phyloP scores from a whole-genome alignment of 768 basidiomycete species.

The Leucocoprinus leucothites region DNA sequence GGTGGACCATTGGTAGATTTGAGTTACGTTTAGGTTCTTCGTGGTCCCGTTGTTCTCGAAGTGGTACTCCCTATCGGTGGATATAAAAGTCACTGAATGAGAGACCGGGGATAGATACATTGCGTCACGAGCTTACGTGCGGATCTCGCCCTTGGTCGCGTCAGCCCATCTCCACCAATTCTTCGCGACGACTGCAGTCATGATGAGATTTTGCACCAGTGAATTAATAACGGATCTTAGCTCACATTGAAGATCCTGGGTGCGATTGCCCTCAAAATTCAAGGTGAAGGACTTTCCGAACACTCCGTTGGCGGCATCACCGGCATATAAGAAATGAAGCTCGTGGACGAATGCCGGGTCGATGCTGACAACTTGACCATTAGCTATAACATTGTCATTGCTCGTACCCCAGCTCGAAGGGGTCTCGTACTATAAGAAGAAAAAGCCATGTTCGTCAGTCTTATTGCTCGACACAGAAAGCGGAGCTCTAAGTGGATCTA shows the following conservation, averaged over 20 bases:
- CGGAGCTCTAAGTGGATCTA: not conserved
- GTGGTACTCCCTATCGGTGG: slow-evolving; percentile 37
- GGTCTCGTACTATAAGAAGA: slow-evolving; percentile 33
- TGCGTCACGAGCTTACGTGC: too few relatives aligned
- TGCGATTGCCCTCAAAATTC: slow-evolving; percentile 34
- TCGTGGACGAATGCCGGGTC: slow-evolving; percentile 38
- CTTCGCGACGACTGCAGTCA: slow-evolving; percentile 35
- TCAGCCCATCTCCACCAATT: slow-evolving; percentile 42
- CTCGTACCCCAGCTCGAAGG: slow-evolving; percentile 37
- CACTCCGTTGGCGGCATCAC: slow-evolving; percentile 34
- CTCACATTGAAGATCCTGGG: slow-evolving; percentile 31
- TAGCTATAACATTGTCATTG: slow-evolving; percentile 43
- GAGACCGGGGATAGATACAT: too few relatives aligned
- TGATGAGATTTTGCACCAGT: not conserved
- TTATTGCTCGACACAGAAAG: not conserved
- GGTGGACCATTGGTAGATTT: slow-evolving; percentile 44
- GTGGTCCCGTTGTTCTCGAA: slow-evolving; percentile 30
- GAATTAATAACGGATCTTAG: slow-evolving; percentile 9
- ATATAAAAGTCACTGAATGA: not conserved
- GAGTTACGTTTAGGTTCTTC: slow-evolving; percentile 39
- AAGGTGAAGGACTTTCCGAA: slow-evolving; percentile 32
- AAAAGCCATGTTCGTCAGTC: not conserved
- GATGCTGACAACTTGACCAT: slow-evolving; percentile 36
- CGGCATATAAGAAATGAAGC: slow-evolving; percentile 46
- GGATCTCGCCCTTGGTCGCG: slow-evolving; percentile 41